Percentiles rank a stretch among this genome's conserved stretches.
Conservation (phyloP, 2,329 filamentous ascomycete genomes). For the Fusarium nanum region DNA sequence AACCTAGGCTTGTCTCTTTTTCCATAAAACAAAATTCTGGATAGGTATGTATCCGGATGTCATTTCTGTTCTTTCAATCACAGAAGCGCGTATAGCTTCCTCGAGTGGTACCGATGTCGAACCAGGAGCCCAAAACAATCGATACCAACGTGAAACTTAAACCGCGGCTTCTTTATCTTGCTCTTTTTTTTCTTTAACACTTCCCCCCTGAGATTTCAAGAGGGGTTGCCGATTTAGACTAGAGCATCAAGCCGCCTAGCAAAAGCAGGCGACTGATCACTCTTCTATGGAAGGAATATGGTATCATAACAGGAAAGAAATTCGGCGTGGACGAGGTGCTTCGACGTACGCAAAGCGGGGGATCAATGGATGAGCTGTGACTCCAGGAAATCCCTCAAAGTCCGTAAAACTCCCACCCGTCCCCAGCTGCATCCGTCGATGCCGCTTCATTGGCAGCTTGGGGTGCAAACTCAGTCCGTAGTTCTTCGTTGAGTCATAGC, state of each 20-base stretch:
- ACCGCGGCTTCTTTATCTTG: constrained; percentile 26
- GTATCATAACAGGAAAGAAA: constrained; percentile 50
- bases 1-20: background rate
- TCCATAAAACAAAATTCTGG: constrained; percentile 10
- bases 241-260: constrained; percentile 32
- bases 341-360: background rate
- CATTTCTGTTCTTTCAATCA: constrained; percentile 39
- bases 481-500: constrained; percentile 82
- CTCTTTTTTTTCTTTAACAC: background rate
- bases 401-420: constrained; percentile 76
- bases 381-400: constrained; percentile 53
- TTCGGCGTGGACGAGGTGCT: constrained; percentile 33
- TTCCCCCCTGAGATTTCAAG: constrained; percentile 16
- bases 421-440: constrained; percentile 50
- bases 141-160: constrained; percentile 7
- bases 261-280: constrained; percentile 24
- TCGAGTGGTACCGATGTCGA: constrained; percentile 7
- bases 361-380: background rate
- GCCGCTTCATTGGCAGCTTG: constrained; percentile 46
- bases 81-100: constrained; percentile 20
- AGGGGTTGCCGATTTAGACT: constrained; percentile 20
- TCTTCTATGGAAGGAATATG: constrained; percentile 48
- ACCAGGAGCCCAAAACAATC: constrained; percentile 9
- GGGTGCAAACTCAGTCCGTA: constrained; percentile 70
- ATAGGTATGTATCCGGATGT: constrained; percentile 15